A percentile compares a stretch with the other conserved stretches of the same genome.
phyloP scores from a whole-genome alignment of 2,329 filamentous ascomycete genomes.

The Arthrobotrys entomopaga region DNA sequence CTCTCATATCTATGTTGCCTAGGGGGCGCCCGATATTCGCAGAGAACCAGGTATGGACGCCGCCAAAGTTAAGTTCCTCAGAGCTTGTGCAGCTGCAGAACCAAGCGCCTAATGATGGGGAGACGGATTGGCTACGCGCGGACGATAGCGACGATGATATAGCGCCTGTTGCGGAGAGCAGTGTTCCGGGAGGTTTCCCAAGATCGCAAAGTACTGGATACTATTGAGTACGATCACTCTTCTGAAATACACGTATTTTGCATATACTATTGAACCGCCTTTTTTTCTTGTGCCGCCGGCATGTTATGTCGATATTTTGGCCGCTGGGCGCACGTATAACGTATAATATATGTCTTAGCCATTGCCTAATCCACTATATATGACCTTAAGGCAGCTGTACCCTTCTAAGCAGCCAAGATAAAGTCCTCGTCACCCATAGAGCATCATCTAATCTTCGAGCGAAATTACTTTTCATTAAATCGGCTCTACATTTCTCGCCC shows the following conservation, averaged over 20 bases:
- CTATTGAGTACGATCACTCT: conserved; percentile 17
- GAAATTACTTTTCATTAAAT: no score
- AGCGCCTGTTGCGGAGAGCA: conserved; percentile 2
- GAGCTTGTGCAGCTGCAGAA: conserved; percentile 39
- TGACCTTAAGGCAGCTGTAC: conserved; percentile 16
- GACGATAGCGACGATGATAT: conserved; percentile 51
- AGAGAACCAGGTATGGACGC: conserved; percentile 42
- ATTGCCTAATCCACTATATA: conserved; percentile 42
- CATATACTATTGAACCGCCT: background rate
- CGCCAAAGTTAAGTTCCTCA: conserved; percentile 45
- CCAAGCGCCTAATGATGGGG: conserved; percentile 41
- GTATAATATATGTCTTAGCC: conserved; percentile 16
- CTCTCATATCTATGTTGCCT: conserved; percentile 34
- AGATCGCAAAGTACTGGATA: conserved; percentile 51
- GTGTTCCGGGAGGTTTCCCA: conserved; percentile 43
- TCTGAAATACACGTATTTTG: conserved; percentile 4
- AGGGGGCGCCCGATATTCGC: conserved; percentile 35
- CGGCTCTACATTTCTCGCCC: background rate
- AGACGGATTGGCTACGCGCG: conserved; percentile 42
- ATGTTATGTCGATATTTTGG: background rate
- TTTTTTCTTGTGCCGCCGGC: background rate
- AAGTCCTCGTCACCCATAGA: background rate
- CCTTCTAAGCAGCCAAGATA: conserved; percentile 18
- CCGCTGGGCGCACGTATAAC: background rate
- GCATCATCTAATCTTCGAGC: no score